Evolutionary conservation across 805 yeast species (phyloP).

Genomic region (Yamadazyma sp.): DNA sequence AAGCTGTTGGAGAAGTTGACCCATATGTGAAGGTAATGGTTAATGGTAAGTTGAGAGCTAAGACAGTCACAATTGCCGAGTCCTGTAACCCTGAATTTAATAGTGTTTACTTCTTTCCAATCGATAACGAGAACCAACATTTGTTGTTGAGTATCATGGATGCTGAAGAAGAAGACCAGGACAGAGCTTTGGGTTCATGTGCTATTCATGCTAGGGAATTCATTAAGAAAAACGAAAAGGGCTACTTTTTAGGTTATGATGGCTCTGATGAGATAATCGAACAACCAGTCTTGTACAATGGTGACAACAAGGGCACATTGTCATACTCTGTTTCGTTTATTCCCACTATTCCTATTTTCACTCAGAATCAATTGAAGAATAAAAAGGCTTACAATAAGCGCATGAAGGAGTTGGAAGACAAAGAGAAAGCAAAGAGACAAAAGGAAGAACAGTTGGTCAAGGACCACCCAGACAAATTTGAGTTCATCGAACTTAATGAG

Average conservation of each 20-base stretch:
- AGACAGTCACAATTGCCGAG: constrained; percentile 54
- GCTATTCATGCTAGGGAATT: constrained; percentile 50
- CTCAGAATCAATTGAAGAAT: constrained; percentile 54
- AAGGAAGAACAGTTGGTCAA: constrained; percentile 51
- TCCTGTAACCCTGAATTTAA: constrained; percentile 60
- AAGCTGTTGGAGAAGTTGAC: constrained; percentile 70
- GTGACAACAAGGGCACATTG: constrained; percentile 47
- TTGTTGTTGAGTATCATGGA: constrained; percentile 62
- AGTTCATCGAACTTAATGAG: constrained; percentile 54
- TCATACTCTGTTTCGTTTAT: constrained; percentile 59
- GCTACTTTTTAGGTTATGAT: constrained; percentile 49
- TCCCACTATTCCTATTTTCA: constrained; percentile 63
- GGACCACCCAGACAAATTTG: constrained; percentile 60
- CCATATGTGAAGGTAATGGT: constrained; percentile 65
- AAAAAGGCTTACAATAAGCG: constrained; percentile 43
- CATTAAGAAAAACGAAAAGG: constrained; percentile 48
- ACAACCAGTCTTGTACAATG: constrained; percentile 42
- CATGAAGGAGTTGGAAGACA: constrained; percentile 33
- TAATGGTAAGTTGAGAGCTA: constrained; percentile 57
- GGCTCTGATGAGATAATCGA: constrained; percentile 49
- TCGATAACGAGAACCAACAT: constrained; percentile 59
- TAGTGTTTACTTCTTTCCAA: constrained; percentile 58
- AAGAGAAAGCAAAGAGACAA: constrained; percentile 46
- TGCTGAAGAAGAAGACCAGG: constrained; percentile 61
- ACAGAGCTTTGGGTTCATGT: constrained; percentile 62